phyloP scores from a whole-genome alignment of 2,329 filamentous ascomycete species.

The Ophiostoma sp. region DNA sequence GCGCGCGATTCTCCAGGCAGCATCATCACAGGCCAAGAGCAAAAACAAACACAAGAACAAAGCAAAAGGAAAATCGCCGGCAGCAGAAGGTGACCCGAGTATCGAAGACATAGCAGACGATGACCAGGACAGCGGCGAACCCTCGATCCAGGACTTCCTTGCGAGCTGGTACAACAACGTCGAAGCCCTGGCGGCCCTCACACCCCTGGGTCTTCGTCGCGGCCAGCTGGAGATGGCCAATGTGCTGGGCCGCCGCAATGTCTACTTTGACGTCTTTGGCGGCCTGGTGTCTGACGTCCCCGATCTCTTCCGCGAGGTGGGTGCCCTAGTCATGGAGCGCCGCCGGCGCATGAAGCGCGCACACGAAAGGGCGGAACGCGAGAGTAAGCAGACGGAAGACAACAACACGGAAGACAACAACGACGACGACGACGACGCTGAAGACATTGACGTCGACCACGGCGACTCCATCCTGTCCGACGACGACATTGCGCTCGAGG shows the following conservation, averaged over 20 bases:
- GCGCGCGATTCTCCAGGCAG: conserved; percentile 19
- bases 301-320: conserved; percentile 24
- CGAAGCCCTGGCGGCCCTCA: conserved; percentile 20
- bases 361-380: background rate
- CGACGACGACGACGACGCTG: background rate
- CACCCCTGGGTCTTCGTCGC: conserved; percentile 19
- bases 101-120: background rate
- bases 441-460: background rate
- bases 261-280: conserved; percentile 25
- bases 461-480: conserved; percentile 13
- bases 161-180: conserved; percentile 25
- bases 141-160: conserved; percentile 15
- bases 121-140: background rate
- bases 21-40: background rate
- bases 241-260: background rate
- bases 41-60: background rate
- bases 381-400: background rate
- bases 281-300: conserved; percentile 24
- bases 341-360: conserved; percentile 3
- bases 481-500: conserved; percentile 22
- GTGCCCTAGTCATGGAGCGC: conserved; percentile 22
- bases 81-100: background rate
- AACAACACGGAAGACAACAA: background rate
- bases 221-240: conserved; percentile 20
- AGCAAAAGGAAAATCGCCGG: background rate